Base-by-base conservation (phyloP, 2,329 filamentous ascomycete species). In the Albifimbria verrucaria region DNA sequence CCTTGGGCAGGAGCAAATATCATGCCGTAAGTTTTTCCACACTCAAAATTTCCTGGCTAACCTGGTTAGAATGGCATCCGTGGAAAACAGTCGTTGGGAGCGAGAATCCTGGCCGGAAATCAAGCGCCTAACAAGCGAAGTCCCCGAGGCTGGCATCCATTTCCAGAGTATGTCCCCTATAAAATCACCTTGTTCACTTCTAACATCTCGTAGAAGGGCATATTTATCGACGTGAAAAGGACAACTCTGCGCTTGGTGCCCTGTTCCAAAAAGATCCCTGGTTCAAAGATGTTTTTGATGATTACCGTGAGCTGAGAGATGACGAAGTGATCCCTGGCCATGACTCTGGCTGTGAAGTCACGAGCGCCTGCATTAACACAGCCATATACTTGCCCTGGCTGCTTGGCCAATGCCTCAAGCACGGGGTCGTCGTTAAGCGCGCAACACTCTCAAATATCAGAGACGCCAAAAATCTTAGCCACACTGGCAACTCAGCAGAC, bases 1-100 rank as follows among this genome's bases (percentile, higher is more conserved):
- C 91, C 90, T 1, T 95, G 90, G 88, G 91, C 91, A 3, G 91
- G 91, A 15, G 91, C 90, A 56, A 93, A 94, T 65, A 86, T 85
- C 64, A 69, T 88, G 55, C 90, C 88, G 86, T 89, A 63, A 57
- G 85, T 76, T 21, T n/a, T 17, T 36, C 12, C 25, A 22, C 9
- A 6, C 4, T 15, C 25, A 26, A 36, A 36, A 12, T 10, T 17
- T 15, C 45, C 5, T 11, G n/a, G 21, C 21, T 45, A 12, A 50
- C 32, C 5, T 7, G 15, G 32, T 39, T 52, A 80, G 77, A 1
- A 80, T 81, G 77, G 69, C 73, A 2, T 59, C 64, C 2, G 65
- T 65, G 7, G 67, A 69, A 9, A 65, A 73, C 55, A 78, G 72
- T 58, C 69, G 73, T 49, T 88, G 81, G 80, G 87, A 90, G 63